Base-by-base conservation (phyloP, 2,329 filamentous ascomycete genomes). In the Lachnellula arida region DNA sequence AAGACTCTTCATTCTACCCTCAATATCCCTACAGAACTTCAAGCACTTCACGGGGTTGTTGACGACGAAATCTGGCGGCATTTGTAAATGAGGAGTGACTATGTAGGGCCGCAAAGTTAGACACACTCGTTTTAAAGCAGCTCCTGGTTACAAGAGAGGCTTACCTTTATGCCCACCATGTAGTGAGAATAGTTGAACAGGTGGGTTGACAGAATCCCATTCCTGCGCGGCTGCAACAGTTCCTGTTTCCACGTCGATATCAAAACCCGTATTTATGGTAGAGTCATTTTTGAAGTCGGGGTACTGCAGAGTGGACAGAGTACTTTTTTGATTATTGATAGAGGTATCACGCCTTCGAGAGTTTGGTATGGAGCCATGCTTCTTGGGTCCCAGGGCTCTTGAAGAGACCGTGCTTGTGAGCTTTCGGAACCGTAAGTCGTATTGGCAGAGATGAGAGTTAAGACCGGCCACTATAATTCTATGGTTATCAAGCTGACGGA, bases 381-480 rank as follows among this genome's bases (percentile, higher is more conserved):
- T 56, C 53, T 15, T 11, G 22, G 14, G 7, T 46, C 22, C 17
- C 11, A 8, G 25, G 37, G 23, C 4, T 15, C 6, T 51, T 43
- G 17, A 17, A 35, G 37, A 32, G 19, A 35, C 44, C 23, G 43
- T 15, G 34, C 23, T 35, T n/a, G 34, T 32, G 5, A 32, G 9
- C 57, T 63, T 62, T 23, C 59, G 60, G 60, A 75, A 81, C 1
- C 84, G 80, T 34, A 80, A 58, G 59, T 87, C 84, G 63, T 84
- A 86, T 5, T 85, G 68, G 1, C 73, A 73, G 71, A 86, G 78
- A 52, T 65, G 72, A 64, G 73, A 74, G 34, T 69, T 63, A 2
- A 82, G 68, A 1, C 82, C 81, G 0, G 80, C 76, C 3, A 78
- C 78, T 2, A 86, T 70, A 19, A 85, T 70, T 46, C 79, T 76